Conservation (phyloP, 805 yeast genomes). For the Wickerhamiella kurtzmanii region DNA sequence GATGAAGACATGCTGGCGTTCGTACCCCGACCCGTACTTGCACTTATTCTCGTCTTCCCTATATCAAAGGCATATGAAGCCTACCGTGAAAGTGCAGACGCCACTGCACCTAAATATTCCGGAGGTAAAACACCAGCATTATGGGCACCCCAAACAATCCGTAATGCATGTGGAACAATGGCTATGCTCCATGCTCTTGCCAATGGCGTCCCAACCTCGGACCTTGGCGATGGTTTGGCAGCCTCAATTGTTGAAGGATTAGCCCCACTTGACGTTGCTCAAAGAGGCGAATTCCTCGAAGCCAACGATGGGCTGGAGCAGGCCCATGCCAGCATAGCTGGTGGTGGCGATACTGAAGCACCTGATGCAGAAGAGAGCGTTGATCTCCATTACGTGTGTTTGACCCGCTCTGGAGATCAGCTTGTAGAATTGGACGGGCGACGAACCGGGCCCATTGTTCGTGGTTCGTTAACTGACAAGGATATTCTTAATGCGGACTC, state of each 20-base stretch:
- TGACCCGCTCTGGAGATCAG: slow-evolving; percentile 35
- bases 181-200: slow-evolving; percentile 61
- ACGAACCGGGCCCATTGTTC: slow-evolving; percentile 55
- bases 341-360: slow-evolving; percentile 27
- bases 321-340: slow-evolving; percentile 28
- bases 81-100: slow-evolving; percentile 33
- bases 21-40: slow-evolving; percentile 67
- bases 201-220: slow-evolving; percentile 24
- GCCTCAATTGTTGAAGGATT: slow-evolving; percentile 21
- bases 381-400: slow-evolving; percentile 66
- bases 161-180: slow-evolving; percentile 86
- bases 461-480: slow-evolving; percentile 29
- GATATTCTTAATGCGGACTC: slow-evolving; percentile 34
- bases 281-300: slow-evolving; percentile 34
- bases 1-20: slow-evolving; percentile 72
- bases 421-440: slow-evolving; percentile 86
- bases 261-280: slow-evolving; percentile 20
- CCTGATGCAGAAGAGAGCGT: slow-evolving; percentile 33
- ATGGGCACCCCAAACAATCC: slow-evolving; percentile 81
- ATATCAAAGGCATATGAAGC: slow-evolving; percentile 48
- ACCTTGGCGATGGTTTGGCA: slow-evolving; percentile 20
- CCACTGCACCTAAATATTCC: slow-evolving; percentile 13
- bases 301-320: slow-evolving; percentile 29
- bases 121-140: slow-evolving; percentile 26
- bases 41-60: slow-evolving; percentile 73